Conservation (phyloP, 139 green algal genomes). For the Tetraselmis chui region DNA sequence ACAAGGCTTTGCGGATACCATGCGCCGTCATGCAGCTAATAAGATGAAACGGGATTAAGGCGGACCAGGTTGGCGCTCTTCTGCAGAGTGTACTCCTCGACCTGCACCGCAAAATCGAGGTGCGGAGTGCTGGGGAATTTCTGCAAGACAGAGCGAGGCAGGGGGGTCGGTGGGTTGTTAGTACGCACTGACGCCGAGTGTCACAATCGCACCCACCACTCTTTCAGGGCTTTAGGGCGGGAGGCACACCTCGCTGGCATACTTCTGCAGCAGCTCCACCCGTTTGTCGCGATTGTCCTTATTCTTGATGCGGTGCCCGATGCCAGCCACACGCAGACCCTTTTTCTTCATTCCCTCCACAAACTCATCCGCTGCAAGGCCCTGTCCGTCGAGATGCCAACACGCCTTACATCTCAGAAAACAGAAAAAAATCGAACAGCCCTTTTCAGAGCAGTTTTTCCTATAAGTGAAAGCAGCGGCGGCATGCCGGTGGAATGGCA, state of each 20-base stretch:
- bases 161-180: not conserved
- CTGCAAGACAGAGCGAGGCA: too few relatives aligned
- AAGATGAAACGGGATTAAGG: too few relatives aligned
- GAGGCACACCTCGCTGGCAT: conserved; percentile 43
- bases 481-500: too few relatives aligned
- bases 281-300: conserved; percentile 92
- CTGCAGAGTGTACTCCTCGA: conserved; percentile 86
- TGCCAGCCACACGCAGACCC: conserved; percentile 74
- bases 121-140: conserved; percentile 84
- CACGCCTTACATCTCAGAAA: not conserved
- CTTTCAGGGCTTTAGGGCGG: too few relatives aligned
- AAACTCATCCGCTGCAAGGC: conserved; percentile 56
- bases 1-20: too few relatives aligned
- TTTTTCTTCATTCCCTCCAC: conserved; percentile 83
- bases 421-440: too few relatives aligned
- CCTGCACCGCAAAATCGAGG: conserved; percentile 80
- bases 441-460: too few relatives aligned
- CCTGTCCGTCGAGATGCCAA: too few relatives aligned
- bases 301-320: conserved; percentile 92
- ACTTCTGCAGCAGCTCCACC: conserved; percentile 86
- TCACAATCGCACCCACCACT: too few relatives aligned
- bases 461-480: too few relatives aligned
- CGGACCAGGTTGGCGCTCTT: conserved; percentile 83
- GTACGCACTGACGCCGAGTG: too few relatives aligned
- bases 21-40: too few relatives aligned